Evolutionary conservation across 2,329 filamentous ascomycete genomes (phyloP), one percentile per base, ranked within the genome.

Genomic region (Alternaria solani): DNA sequence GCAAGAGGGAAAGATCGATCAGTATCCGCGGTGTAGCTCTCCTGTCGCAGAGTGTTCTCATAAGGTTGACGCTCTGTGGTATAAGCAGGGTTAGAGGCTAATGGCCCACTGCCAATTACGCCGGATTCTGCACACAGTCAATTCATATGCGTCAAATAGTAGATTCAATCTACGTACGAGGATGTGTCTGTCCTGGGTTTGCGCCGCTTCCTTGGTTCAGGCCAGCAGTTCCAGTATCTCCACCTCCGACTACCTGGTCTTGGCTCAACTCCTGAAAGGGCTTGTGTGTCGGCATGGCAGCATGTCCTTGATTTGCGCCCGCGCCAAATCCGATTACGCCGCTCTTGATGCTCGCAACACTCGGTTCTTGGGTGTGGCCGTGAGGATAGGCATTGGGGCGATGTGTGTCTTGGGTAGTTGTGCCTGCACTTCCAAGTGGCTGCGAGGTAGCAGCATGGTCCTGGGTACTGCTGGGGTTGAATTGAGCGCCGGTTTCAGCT

Each of bases 291-390:
- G 66, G 55, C 58, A 71, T 34, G 23, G 73, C 72, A 52, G 74
- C 72, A 59, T 76, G 74, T 20, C 51, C 62, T 26, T 72, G 67
- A 9, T 54, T 30, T 5, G 58, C 51, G 34, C 61, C 63, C 55
- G 69, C 64, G 11, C 69, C 65, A 53, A 75, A 75, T 8, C 79
- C 79, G 51, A 79, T 74, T 14, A 80, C 76, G 49, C 77, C 78
- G 58, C 77, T 79, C 66, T 79, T 79, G 71, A 80, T 77, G 63
- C 76, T 79, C 18, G 75, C 74, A 30, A 69, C 71, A 60, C 76
- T 80, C 9, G 64, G 58, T 5, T 66, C 72, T 14, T 72, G 64
- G 26, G 51, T 43, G 7, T 59, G 39, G 26, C 57, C 57, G 30
- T 51, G 46, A 2, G 59, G 57, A 26, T 61, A 54, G 5, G 64